These are phyloP conservation scores for Chaetomiaceae sp. DNA, from an alignment of 2,329 filamentous ascomycete species.

Conservation along the genomic window DNA sequence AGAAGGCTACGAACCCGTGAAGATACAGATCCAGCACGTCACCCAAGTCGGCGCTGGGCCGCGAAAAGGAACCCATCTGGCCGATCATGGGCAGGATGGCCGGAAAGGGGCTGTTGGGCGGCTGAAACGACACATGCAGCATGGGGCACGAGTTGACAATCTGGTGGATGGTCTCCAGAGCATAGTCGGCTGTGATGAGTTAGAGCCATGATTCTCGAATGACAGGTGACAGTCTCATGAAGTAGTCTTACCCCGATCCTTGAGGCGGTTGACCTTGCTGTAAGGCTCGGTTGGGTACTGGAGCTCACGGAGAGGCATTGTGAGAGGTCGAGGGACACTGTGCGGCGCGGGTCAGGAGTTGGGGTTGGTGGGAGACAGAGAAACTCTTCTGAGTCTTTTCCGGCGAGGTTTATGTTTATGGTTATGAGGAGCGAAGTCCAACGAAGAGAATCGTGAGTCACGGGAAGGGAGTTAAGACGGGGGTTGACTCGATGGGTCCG, in stretches of 20 bases:
- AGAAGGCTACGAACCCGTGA: slow-evolving; percentile 50
- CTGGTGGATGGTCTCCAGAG: slow-evolving; percentile 65
- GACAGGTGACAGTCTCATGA: background rate
- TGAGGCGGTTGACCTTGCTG: slow-evolving; percentile 65
- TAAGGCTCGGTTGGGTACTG: slow-evolving; percentile 60
- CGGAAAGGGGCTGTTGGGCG: slow-evolving; percentile 63
- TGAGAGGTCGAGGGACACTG: slow-evolving; percentile 18
- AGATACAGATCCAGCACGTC: slow-evolving; percentile 74
- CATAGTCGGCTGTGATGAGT: slow-evolving; percentile 53
- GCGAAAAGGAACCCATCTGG: slow-evolving; percentile 68
- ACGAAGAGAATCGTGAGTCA: background rate
- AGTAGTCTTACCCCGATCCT: slow-evolving; percentile 53
- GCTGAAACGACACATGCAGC: slow-evolving; percentile 74
- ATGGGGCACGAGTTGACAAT: slow-evolving; percentile 73
- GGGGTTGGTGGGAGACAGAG: too few relatives aligned
- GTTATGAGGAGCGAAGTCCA: too few relatives aligned
- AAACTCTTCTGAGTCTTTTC: too few relatives aligned
- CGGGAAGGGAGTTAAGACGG: background rate
- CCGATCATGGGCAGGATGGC: slow-evolving; percentile 81
- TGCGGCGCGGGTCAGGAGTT: too few relatives aligned
- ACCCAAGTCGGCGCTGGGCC: slow-evolving; percentile 54
- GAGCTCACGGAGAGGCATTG: slow-evolving; percentile 42
- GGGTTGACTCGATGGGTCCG: too few relatives aligned
- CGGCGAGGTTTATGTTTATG: too few relatives aligned
- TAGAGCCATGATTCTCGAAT: background rate